Evolutionary conservation across 208 protist species (phyloP).

Genomic region (Crithidia mellificae): DNA sequence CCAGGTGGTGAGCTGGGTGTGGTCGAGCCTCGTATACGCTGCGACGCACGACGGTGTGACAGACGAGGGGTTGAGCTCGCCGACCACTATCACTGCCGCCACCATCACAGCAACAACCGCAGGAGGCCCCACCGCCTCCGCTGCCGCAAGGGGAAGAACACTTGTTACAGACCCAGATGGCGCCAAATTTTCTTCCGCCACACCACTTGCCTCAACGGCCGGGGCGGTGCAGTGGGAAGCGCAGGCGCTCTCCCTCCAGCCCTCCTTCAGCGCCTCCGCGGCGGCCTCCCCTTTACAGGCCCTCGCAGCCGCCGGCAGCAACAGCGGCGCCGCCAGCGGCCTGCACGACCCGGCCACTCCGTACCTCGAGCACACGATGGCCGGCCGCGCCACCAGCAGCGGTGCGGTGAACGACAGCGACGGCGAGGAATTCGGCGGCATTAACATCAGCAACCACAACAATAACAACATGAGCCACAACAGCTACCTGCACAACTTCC

Average conservation of each 20-base stretch:
- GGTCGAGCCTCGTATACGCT: constrained; percentile 22
- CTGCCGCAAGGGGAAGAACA: no score
- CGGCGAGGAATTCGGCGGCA: not conserved
- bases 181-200: not conserved
- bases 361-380: constrained; percentile 11
- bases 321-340: not conserved
- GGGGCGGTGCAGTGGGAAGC: constrained; percentile 5
- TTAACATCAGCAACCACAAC: not conserved
- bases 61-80: not conserved
- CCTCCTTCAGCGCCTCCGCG: not conserved
- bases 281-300: not conserved
- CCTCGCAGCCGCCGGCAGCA: not conserved
- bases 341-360: constrained; percentile 3
- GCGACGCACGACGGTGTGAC: not conserved
- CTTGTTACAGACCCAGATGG: not conserved
- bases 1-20: constrained; percentile 25
- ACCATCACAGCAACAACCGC: not conserved
- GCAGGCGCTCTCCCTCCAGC: not conserved
- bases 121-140: no score
- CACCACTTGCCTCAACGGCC: not conserved
- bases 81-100: not conserved
- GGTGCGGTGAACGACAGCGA: not conserved
- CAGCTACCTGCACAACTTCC: no score
- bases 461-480: no score
- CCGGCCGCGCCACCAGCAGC: not conserved